Conservation (phyloP, 1,284 basidiomycete genomes). For the Cutaneotrichosporon mucoides region DNA sequence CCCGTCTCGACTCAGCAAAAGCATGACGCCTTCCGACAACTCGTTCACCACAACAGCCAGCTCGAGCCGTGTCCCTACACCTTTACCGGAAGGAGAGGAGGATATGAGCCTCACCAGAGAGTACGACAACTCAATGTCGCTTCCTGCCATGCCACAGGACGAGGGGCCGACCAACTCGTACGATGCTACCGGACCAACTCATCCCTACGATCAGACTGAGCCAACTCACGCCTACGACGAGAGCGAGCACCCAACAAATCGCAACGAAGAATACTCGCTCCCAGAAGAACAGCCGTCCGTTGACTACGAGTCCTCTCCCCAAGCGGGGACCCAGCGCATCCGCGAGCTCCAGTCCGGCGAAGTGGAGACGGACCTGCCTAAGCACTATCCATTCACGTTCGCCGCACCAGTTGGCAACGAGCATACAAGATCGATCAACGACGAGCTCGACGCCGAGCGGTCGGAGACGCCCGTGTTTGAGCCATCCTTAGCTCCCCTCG, state of each 20-base stretch:
- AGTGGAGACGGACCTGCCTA: conserved; percentile 3
- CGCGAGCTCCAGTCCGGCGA: background rate
- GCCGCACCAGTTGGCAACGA: conserved; percentile 52
- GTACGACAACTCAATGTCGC: conserved; percentile 2
- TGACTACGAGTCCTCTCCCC: background rate
- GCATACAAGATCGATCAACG: background rate
- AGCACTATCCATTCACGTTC: conserved; percentile 68
- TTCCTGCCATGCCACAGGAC: background rate
- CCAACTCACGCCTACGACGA: background rate
- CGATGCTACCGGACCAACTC: background rate
- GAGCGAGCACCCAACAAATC: background rate
- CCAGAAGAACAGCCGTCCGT: too few species aligned
- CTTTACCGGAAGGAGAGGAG: background rate
- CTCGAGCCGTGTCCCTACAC: conserved; percentile 6
- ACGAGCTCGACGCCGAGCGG: background rate
- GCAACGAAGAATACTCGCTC: background rate
- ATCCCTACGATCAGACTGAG: background rate
- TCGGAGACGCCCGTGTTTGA: conserved; percentile 7
- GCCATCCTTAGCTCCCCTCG: conserved; percentile 17
- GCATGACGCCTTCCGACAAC: conserved; percentile 40
- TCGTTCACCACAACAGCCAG: conserved; percentile 21
- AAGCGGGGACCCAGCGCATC: background rate
- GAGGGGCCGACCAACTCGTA: background rate
- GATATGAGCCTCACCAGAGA: conserved; percentile 3
- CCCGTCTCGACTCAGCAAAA: conserved; percentile 46